A percentile compares a stretch with the other conserved stretches of the same genome.
Conservation (phyloP, 768 basidiomycete genomes). For the Mycena capillaripes region DNA sequence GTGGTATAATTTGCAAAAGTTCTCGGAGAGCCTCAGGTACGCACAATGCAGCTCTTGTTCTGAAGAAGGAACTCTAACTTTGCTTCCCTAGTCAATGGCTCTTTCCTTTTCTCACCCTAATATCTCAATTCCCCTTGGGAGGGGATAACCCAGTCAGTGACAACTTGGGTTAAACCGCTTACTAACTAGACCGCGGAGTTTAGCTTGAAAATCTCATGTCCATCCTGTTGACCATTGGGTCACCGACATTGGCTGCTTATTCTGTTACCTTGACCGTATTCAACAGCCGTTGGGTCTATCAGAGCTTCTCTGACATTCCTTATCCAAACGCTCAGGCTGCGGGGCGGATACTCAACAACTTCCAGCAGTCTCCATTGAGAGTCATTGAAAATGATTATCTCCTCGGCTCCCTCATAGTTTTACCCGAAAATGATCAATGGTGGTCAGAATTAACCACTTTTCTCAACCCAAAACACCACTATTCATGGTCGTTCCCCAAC, state of each 20-base stretch:
- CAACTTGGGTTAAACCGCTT: background rate
- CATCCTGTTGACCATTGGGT: background rate
- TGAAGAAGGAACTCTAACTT: background rate
- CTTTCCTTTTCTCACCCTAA: background rate
- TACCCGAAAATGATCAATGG: slow-evolving; percentile 27
- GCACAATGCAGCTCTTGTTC: background rate
- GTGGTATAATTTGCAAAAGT: background rate
- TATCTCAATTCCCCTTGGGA: background rate
- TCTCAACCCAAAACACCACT: slow-evolving; percentile 30
- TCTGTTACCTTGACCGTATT: background rate
- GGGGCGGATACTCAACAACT: background rate
- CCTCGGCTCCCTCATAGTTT: slow-evolving; percentile 23
- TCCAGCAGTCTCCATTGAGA: background rate
- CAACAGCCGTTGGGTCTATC: background rate
- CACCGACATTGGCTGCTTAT: background rate
- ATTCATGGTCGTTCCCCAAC: slow-evolving; percentile 48
- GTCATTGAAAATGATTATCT: background rate
- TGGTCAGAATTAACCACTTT: slow-evolving; percentile 14
- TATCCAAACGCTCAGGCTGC: background rate
- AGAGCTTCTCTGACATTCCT: background rate
- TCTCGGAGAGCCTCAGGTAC: background rate
- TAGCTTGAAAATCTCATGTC: background rate
- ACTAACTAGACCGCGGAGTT: background rate
- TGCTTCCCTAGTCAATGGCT: background rate
- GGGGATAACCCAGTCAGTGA: background rate